Evolutionary conservation across 805 yeast species (phyloP).

Genomic region (Wickerhamomyces hampshirensis): DNA sequence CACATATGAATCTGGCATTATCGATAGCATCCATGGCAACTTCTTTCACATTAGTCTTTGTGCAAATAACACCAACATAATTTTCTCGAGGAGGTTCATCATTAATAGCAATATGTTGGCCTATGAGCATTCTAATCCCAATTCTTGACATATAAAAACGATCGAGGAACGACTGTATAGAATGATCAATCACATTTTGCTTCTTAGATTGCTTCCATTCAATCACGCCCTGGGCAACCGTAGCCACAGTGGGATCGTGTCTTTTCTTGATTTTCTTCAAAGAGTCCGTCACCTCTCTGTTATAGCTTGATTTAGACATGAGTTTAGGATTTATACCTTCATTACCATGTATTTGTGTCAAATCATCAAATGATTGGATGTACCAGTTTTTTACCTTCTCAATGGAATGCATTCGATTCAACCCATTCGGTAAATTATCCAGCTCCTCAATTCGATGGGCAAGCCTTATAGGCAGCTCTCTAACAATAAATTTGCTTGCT

Average conservation of each 20-base stretch:
- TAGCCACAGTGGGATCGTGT: slow-evolving; percentile 90
- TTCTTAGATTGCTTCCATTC: slow-evolving; percentile 68
- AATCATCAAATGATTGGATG: slow-evolving; percentile 83
- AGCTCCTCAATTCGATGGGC: slow-evolving; percentile 84
- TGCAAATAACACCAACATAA: slow-evolving; percentile 86
- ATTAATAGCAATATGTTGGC: slow-evolving; percentile 87
- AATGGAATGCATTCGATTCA: slow-evolving; percentile 70
- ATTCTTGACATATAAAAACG: slow-evolving; percentile 86
- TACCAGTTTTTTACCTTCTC: slow-evolving; percentile 81
- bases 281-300: slow-evolving; percentile 58
- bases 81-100: slow-evolving; percentile 59
- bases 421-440: slow-evolving; percentile 72
- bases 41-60: slow-evolving; percentile 77
- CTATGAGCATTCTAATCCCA: slow-evolving; percentile 89
- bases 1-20: slow-evolving; percentile 86
- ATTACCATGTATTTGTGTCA: slow-evolving; percentile 42
- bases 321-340: slow-evolving; percentile 24
- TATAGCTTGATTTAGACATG: slow-evolving; percentile 66
- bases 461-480: slow-evolving; percentile 81
- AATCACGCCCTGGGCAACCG: slow-evolving; percentile 87
- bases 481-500: slow-evolving; percentile 79
- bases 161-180: slow-evolving; percentile 78
- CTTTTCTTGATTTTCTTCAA: slow-evolving; percentile 70
- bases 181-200: slow-evolving; percentile 53
- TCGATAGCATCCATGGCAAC: slow-evolving; percentile 86